Base-by-base conservation (phyloP, 2,329 filamentous ascomycete species). In the Trichoderma cornu-damae region DNA sequence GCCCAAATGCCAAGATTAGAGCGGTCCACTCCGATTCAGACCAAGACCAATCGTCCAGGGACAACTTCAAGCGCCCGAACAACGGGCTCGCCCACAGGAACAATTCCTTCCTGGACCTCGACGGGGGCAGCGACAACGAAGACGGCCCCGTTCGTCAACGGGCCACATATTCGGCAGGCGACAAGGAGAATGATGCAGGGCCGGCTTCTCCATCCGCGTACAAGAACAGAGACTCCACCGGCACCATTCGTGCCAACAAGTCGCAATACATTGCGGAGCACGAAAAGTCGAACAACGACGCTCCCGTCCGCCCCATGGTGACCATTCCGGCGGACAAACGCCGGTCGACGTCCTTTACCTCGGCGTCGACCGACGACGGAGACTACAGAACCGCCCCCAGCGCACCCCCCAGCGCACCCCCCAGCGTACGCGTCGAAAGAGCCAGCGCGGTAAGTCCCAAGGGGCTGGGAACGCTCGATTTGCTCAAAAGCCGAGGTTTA, bases 1-100 rank as follows among this genome's bases (percentile, higher is more conserved):
- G 85, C 61, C 82, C 84, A 37, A 86, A 83, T 68, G 86, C 88
- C 26, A 84, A 83, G n/a, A 88, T 90, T 38, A 81, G 86, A 54
- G 73, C 80, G n/a, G 82, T 89, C 34, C 76, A 53, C 16, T 73
- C 77, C 4, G 76, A 75, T 35, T 75, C 77, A 8, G 70, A 70
- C 12, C 61, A 66, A 46, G 61, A 66, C 32, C 47, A 54, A 37
- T 32, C 51, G 35, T 56, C 59, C 34, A 61, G 46, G 30, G 60
- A 60, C 40, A 70, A 72, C 6, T 74, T 68, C 2, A 66, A 63
- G 30, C 57, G 57, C n/a, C 52, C 62, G 14, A 44, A 22, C 40
- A 55, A 55, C 6, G 34, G 34, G 9, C 63, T 66, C 24, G 68
- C 68, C 46, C 66, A 69, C 9, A 73, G 73, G 28, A 74, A 73